Evolutionary conservation across 306 rosid species (phyloP).

Genomic region (Cicer yamashitae): DNA sequence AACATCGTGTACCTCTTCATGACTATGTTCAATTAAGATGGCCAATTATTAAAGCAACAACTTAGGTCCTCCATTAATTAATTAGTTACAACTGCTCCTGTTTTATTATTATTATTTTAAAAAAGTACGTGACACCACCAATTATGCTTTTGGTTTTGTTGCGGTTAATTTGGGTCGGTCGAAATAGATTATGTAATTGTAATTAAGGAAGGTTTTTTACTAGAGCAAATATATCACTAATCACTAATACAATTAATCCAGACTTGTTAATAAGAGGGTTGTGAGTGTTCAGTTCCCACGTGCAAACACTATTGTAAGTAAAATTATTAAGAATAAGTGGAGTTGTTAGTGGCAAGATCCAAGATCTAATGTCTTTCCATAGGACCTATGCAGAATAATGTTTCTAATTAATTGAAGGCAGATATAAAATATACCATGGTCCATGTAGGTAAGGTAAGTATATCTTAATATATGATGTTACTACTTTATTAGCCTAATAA

Average conservation of each 20-base stretch:
- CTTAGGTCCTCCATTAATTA: constrained; percentile 27
- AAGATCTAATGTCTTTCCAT: constrained; percentile 32
- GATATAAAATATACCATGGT: not conserved
- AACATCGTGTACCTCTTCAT: constrained; percentile 16
- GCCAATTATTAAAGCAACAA: constrained; percentile 38
- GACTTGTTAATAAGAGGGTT: not conserved
- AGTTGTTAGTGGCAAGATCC: constrained; percentile 39
- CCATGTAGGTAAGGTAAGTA: not conserved
- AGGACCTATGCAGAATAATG: not conserved
- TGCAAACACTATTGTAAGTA: not conserved
- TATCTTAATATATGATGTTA: not conserved
- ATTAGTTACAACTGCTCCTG: constrained; percentile 15
- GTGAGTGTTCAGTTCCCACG: not conserved
- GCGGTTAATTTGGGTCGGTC: not conserved
- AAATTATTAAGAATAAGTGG: not conserved
- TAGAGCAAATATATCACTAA: not conserved
- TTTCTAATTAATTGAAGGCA: not conserved
- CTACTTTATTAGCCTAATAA: not conserved
- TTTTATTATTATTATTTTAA: not conserved
- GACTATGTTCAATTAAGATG: constrained; percentile 33
- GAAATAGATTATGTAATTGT: not conserved
- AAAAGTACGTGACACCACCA: not conserved
- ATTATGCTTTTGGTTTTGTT: not conserved
- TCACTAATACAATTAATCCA: not conserved
- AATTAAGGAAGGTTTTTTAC: not conserved